Percentiles rank a stretch among this genome's conserved stretches.
Evolutionary conservation across 169 alveolate genomes (phyloP).

Genomic region (Besnoitia besnoiti): DNA sequence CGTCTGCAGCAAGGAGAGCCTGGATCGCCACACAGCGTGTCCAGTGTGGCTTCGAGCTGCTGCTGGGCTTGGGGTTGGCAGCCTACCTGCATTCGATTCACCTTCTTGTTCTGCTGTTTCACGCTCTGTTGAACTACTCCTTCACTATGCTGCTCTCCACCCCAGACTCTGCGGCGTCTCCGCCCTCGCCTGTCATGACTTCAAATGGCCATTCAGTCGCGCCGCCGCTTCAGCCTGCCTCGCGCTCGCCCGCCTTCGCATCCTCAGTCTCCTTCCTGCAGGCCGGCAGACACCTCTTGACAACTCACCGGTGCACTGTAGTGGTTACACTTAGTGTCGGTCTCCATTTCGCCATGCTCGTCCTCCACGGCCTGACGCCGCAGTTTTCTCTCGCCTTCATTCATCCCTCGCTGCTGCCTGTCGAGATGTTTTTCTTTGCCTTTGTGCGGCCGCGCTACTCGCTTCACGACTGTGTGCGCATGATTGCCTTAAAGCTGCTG

Average conservation of each 20-base stretch:
- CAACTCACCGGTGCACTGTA: background rate
- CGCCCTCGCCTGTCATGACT: background rate
- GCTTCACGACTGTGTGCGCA: constrained; percentile 20
- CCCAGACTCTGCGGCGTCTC: background rate
- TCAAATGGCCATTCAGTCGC: too few relatives aligned
- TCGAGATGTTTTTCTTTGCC: background rate
- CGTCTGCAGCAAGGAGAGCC: background rate
- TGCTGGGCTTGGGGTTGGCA: background rate
- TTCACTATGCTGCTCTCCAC: background rate
- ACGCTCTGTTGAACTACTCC: constrained; percentile 14
- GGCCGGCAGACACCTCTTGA: too few relatives aligned
- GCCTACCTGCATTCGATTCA: background rate
- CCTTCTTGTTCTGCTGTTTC: background rate
- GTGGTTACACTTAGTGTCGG: background rate
- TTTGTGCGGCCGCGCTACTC: constrained; percentile 2
- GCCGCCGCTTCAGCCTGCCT: background rate
- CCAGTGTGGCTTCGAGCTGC: background rate
- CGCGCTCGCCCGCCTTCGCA: background rate
- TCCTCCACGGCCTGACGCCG: background rate
- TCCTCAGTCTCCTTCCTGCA: too few relatives aligned
- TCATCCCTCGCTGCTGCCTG: background rate
- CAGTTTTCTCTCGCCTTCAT: background rate
- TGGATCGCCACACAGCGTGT: constrained; percentile 14
- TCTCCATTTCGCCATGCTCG: background rate
- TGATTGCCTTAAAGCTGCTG: constrained; percentile 2